Conservation (phyloP, 441 rosid genomes). For the Sinapis alba region DNA sequence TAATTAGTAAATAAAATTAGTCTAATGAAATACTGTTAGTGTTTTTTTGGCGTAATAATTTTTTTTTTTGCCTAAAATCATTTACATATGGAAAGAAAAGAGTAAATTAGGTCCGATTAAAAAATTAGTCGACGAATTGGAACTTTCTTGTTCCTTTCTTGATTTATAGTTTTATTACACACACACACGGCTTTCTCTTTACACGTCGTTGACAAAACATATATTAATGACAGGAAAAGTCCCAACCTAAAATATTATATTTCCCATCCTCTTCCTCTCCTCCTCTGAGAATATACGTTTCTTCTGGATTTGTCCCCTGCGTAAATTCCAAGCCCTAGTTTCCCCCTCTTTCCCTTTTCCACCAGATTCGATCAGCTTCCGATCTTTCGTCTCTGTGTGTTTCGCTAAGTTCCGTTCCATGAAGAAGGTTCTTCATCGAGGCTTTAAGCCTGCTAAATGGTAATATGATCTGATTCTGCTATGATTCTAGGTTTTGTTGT, state of each 20-base stretch:
- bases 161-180: slow-evolving; percentile 6
- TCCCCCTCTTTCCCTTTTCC: not conserved
- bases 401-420: not conserved
- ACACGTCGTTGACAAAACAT: slow-evolving; percentile 7
- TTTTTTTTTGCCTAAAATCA: no score
- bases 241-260: slow-evolving; percentile 19
- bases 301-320: slow-evolving; percentile 23
- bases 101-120: not conserved
- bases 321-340: slow-evolving; percentile 17
- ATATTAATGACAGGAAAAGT: slow-evolving; percentile 5
- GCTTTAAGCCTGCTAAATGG: slow-evolving; percentile 97
- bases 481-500: not conserved
- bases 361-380: slow-evolving; percentile 5
- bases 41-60: no score
- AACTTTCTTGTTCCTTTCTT: slow-evolving; percentile 8
- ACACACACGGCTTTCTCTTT: slow-evolving; percentile 1
- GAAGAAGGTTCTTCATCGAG: slow-evolving; percentile 59
- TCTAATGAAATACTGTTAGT: no score
- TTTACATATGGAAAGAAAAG: no score
- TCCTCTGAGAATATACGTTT: slow-evolving; percentile 16
- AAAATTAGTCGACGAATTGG: not conserved
- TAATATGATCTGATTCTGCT: slow-evolving; percentile 33
- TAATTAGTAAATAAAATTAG: no score
- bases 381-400: not conserved
- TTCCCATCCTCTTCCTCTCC: not conserved